Evolutionary conservation across 495 filamentous ascomycete species (phyloP), one percentile per base, ranked within the genome.

Genomic region (Penicillium desertorum): DNA sequence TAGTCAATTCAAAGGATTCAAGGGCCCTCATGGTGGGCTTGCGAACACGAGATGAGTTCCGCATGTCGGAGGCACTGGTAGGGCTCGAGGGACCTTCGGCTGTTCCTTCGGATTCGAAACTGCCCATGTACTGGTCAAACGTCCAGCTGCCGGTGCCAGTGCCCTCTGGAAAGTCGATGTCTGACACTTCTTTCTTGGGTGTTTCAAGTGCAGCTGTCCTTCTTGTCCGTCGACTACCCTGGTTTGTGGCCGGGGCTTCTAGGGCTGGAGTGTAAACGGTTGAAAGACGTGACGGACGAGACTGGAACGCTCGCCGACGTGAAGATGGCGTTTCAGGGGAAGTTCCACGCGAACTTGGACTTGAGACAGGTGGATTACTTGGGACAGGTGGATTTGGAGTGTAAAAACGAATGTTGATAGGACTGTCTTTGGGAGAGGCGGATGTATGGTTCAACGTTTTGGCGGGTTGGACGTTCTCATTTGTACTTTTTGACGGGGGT

Each of bases 1-100:
- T 54, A 23, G 60, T 56, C 1, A 67, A 72, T 43, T 73, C 66
- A 10, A 70, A 41, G 7, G 74, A 70, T 50, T 79, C 76, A 17
- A 78, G 57, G 16, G 75, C 75, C 14, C 69, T 64, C 11, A 65
- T 65, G 2, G 75, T 78, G 0, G 74, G 74, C 49, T 78, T 78
- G 10, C 76, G 70, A 22, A 70, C 12, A 1, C 76, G 66, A 0
- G 66, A 59, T 8, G 76, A 78, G 5, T 65, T 60, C 7, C 74
- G 66, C 9, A 65, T 66, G 12, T 74, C 71, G 14, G 71, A 61
- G 30, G 62, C 49, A 22, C 65, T 70, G 7, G 68, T 64, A 19
- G 76, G 68, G 9, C 71, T 63, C 1, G 63, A 64, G 11, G 63
- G 63, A 9, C 45, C 42, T 11, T 69, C 70, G 7, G 51, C 55